Evolutionary conservation across 371 early-diverging fungal species (phyloP).

Genomic region (Rhizopus stolonifer): DNA sequence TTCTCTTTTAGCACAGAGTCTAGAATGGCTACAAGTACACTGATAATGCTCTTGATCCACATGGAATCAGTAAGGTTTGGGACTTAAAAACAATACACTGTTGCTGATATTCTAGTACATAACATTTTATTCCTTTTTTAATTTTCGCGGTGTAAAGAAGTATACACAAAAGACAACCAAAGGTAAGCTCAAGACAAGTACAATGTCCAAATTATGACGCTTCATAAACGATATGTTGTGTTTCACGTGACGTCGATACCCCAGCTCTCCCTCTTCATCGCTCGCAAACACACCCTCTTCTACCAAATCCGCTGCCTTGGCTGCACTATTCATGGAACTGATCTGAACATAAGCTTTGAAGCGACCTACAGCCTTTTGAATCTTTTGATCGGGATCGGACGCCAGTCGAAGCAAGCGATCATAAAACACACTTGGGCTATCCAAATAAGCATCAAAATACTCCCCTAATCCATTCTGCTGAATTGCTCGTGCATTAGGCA

Average conservation of each 20-base stretch:
- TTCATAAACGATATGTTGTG: slow-evolving; percentile 12
- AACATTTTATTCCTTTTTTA: too few species aligned
- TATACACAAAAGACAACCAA: too few species aligned
- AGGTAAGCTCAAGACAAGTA: too few species aligned
- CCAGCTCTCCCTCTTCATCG: slow-evolving; percentile 9
- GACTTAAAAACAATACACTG: too few species aligned
- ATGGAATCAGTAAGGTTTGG: too few species aligned
- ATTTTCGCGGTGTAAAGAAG: too few species aligned
- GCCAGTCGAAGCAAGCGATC: background rate
- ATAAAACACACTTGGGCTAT: slow-evolving; percentile 9
- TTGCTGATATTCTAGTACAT: too few species aligned
- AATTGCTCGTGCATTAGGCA: slow-evolving; percentile 8
- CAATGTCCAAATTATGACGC: slow-evolving; percentile 10
- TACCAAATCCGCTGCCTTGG: slow-evolving; percentile 20
- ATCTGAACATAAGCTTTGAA: slow-evolving; percentile 19
- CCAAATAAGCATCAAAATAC: background rate
- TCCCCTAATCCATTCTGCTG: slow-evolving; percentile 5
- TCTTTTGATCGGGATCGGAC: background rate
- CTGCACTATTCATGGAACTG: slow-evolving; percentile 2
- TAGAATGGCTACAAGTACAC: too few species aligned
- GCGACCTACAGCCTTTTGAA: slow-evolving; percentile 10
- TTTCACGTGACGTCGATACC: slow-evolving; percentile 8
- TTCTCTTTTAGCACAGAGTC: too few species aligned
- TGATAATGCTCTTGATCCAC: too few species aligned
- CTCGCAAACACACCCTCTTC: slow-evolving; percentile 25